phyloP scores from a whole-genome alignment of 2,329 filamentous ascomycete genomes.

The Fusarium protoensiforme region DNA sequence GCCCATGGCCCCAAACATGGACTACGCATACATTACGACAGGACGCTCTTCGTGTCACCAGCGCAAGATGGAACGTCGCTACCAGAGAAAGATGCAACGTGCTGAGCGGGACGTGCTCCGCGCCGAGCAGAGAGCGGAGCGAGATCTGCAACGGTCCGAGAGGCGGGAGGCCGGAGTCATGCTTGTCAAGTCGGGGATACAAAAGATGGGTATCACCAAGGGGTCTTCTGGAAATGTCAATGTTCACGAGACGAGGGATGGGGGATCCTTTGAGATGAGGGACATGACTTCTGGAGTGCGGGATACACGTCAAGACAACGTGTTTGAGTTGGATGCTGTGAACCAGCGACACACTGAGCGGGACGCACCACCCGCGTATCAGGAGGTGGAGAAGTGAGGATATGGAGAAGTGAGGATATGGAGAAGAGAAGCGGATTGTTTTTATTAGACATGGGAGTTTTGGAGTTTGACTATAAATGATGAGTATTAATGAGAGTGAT shows the following conservation, averaged over 20 bases:
- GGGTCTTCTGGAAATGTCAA: not conserved
- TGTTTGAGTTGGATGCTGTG: constrained; percentile 9
- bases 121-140: constrained; percentile 31
- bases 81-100: constrained; percentile 29
- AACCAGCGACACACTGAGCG: constrained; percentile 3
- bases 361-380: constrained; percentile 37
- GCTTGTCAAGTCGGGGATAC: constrained; percentile 8
- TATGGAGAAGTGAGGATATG: not conserved
- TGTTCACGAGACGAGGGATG: not conserved
- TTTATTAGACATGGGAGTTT: not conserved
- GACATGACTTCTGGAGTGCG: not conserved
- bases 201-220: constrained; percentile 1
- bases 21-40: not conserved
- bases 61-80: constrained; percentile 33
- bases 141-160: constrained; percentile 16
- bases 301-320: not conserved
- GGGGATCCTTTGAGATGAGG: not conserved
- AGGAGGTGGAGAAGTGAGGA: constrained; percentile 27
- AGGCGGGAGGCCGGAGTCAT: constrained; percentile 25
- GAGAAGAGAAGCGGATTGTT: not conserved
- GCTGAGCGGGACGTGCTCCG: constrained; percentile 36
- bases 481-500: not conserved
- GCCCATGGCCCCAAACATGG: not conserved
- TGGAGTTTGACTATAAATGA: not conserved
- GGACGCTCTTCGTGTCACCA: constrained; percentile 15